Evolutionary conservation across 1,284 basidiomycete species (phyloP).

Genomic region (Neonothopanus nambi): DNA sequence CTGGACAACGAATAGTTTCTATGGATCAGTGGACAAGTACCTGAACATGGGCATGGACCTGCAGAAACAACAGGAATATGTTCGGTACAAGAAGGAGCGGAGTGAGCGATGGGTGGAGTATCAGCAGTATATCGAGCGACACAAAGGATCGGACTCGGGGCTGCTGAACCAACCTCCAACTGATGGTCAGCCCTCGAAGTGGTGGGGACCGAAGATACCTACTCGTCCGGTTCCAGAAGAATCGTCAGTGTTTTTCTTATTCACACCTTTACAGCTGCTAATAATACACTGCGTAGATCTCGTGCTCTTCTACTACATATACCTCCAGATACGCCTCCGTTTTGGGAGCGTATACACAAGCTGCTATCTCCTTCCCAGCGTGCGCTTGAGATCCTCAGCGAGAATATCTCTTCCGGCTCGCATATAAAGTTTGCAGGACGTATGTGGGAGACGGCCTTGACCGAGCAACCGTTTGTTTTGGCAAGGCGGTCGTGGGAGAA

Average conservation of each 20-base stretch:
- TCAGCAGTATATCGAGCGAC: constrained; percentile 39
- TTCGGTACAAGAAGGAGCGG: constrained; percentile 40
- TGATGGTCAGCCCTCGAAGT: constrained; percentile 28
- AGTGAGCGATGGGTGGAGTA: constrained; percentile 51
- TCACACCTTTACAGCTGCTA: background rate
- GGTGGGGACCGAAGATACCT: constrained; percentile 41
- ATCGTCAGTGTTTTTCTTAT: constrained; percentile 33
- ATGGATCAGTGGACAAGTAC: constrained; percentile 56
- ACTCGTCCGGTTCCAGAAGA: constrained; percentile 36
- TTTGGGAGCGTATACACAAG: constrained; percentile 47
- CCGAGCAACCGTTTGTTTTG: constrained; percentile 53
- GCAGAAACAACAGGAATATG: constrained; percentile 45
- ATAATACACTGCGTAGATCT: constrained; percentile 21
- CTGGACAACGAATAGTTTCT: constrained; percentile 59
- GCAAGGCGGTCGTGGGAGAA: constrained; percentile 47
- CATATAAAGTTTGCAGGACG: constrained; percentile 50
- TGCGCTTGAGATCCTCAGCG: constrained; percentile 46
- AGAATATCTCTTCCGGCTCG: constrained; percentile 51
- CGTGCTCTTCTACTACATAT: constrained; percentile 41
- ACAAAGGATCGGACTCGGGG: constrained; percentile 21
- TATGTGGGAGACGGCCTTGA: constrained; percentile 55
- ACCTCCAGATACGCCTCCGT: constrained; percentile 38
- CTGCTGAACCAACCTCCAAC: constrained; percentile 15
- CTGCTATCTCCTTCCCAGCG: constrained; percentile 50
- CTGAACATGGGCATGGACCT: constrained; percentile 59